phyloP scores from a whole-genome alignment of 345 rosid genomes.

The Eucalyptus sideroxylon region DNA sequence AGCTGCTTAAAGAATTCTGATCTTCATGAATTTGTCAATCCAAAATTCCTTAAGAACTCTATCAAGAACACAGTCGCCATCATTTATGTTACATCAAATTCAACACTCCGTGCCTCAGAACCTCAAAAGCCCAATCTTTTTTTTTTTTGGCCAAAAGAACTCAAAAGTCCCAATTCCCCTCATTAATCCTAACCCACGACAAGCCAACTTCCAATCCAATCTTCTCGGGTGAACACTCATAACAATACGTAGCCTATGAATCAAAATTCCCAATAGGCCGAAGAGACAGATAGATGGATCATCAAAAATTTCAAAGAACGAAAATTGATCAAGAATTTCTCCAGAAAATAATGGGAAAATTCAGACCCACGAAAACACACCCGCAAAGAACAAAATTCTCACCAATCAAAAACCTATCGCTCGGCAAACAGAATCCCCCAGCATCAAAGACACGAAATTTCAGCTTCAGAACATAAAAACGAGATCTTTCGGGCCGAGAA shows the following conservation, averaged over 20 bases:
- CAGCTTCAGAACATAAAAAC: neutral
- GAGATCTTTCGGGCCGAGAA: neutral
- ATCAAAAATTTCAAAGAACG: neutral
- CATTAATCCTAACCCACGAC: neutral
- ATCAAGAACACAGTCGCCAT: neutral
- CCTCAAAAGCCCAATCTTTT: neutral
- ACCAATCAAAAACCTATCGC: neutral
- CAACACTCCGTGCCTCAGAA: neutral
- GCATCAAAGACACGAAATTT: neutral
- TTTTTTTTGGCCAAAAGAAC: neutral
- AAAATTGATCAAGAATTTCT: neutral
- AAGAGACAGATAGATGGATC: neutral
- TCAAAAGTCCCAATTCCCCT: neutral
- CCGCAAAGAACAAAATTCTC: neutral
- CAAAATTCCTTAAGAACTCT: neutral
- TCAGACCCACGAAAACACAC: neutral
- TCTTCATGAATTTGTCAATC: neutral
- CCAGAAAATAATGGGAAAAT: neutral
- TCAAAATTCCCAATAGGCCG: neutral
- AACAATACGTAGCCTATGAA: neutral
- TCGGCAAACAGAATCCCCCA: neutral
- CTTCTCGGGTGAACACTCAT: neutral
- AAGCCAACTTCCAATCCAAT: neutral
- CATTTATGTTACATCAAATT: neutral
- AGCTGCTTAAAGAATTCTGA: neutral